These are phyloP conservation scores for Meyerozyma athensensis DNA, from an alignment of 1,139 yeast species.

Conservation along the genomic window DNA sequence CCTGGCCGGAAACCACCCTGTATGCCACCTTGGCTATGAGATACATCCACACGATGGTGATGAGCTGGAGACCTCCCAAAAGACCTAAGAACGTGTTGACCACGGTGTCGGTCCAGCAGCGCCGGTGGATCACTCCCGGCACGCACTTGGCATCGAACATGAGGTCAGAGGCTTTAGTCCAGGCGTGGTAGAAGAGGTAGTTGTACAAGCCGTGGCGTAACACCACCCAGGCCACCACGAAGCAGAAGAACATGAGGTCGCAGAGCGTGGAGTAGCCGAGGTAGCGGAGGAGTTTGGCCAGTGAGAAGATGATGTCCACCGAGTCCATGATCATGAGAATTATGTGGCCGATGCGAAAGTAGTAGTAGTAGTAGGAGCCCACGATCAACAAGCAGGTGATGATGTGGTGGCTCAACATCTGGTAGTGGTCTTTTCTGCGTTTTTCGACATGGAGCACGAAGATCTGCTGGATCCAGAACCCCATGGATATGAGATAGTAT, in stretches of 20 bases:
- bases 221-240: slow-evolving; percentile 64
- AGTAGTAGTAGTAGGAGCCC: slow-evolving; percentile 73
- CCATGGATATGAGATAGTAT: slow-evolving; percentile 68
- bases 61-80: slow-evolving; percentile 61
- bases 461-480: slow-evolving; percentile 79
- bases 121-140: slow-evolving; percentile 21
- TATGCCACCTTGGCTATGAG: slow-evolving; percentile 66
- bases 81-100: slow-evolving; percentile 52
- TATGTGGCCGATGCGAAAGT: slow-evolving; percentile 73
- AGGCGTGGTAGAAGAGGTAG: slow-evolving; percentile 55
- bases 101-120: slow-evolving; percentile 57
- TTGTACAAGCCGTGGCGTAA: slow-evolving; percentile 74
- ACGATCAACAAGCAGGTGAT: slow-evolving; percentile 64
- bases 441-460: slow-evolving; percentile 74
- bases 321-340: slow-evolving; percentile 78
- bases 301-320: slow-evolving; percentile 66
- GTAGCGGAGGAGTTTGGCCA: slow-evolving; percentile 76
- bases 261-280: slow-evolving; percentile 56
- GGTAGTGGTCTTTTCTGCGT: slow-evolving; percentile 74
- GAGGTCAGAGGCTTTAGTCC: slow-evolving; percentile 29
- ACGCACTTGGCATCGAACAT: slow-evolving; percentile 39
- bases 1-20: slow-evolving; percentile 64
- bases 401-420: slow-evolving; percentile 87
- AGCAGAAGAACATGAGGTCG: slow-evolving; percentile 65
- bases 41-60: slow-evolving; percentile 71